Evolutionary conservation across 768 basidiomycete species (phyloP).

Genomic region (Tricholoma bakamatsutake): DNA sequence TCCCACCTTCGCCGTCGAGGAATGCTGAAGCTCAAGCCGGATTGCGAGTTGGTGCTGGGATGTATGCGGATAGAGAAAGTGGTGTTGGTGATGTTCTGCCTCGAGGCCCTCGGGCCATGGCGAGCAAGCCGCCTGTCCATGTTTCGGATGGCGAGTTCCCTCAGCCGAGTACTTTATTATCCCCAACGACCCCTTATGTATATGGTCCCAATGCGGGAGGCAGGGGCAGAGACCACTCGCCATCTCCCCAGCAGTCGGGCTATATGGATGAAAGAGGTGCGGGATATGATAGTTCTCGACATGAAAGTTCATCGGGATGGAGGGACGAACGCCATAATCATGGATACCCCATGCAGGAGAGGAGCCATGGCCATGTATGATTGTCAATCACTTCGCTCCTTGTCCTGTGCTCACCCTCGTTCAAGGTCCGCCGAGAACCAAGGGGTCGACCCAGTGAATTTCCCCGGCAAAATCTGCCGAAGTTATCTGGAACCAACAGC

Average conservation of each 20-base stretch:
- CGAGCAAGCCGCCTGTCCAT: conserved; percentile 5
- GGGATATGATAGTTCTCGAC: background rate
- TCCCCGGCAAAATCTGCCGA: conserved; percentile 11
- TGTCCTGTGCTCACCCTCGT: background rate
- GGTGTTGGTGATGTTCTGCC: conserved; percentile 6
- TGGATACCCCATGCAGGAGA: conserved; percentile 4
- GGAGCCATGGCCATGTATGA: conserved; percentile 2
- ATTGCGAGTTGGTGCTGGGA: conserved; percentile 15
- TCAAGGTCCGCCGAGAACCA: conserved; percentile 19
- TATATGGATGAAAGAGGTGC: conserved; percentile 2
- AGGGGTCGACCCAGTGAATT: conserved; percentile 19
- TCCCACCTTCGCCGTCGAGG: conserved; percentile 10
- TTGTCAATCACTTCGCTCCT: background rate
- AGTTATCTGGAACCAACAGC: conserved; percentile 30
- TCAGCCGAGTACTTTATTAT: conserved; percentile 1
- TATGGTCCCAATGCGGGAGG: background rate
- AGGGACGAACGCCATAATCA: conserved; percentile 6
- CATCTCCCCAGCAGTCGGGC: conserved; percentile 12
- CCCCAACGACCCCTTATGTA: conserved; percentile 7
- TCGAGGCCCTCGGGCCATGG: conserved; percentile 27
- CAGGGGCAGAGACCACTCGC: conserved; percentile 13
- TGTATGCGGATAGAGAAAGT: conserved; percentile 25
- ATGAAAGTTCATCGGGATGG: conserved; percentile 5
- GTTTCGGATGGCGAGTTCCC: background rate
- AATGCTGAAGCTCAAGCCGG: conserved; percentile 4